A percentile compares a stretch with the other conserved stretches of the same genome.
phyloP scores from a whole-genome alignment of 495 filamentous ascomycete genomes.

The Neurospora cerealis region DNA sequence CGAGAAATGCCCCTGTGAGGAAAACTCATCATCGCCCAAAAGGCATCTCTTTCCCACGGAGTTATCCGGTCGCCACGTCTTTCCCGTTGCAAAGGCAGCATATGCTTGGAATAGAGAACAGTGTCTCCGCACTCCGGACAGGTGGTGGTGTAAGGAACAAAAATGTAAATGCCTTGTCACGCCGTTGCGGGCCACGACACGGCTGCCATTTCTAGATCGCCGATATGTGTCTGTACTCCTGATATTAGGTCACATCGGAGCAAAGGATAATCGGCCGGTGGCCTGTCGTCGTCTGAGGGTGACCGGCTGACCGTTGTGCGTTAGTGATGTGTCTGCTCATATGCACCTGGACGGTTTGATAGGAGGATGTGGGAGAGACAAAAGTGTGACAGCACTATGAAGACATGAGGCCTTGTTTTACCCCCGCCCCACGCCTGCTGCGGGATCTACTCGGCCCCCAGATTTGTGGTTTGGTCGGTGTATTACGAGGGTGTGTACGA shows the following conservation, averaged over 20 bases:
- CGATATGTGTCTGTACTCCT: not conserved
- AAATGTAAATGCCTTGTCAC: not conserved
- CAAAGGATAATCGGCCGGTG: not conserved
- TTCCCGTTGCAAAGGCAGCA: not conserved
- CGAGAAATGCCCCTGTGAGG: not conserved
- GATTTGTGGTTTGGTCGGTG: not conserved
- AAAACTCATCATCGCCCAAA: not conserved
- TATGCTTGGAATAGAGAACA: not conserved
- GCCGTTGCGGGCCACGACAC: not conserved
- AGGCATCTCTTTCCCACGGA: not conserved
- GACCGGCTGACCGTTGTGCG: not conserved
- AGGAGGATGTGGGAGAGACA: not conserved
- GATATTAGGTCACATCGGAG: not conserved
- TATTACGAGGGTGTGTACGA: not conserved
- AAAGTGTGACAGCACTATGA: not conserved
- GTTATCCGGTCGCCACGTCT: not conserved
- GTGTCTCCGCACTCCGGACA: not conserved
- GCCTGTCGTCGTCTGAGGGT: not conserved
- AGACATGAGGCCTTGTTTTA: not conserved
- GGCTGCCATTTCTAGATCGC: not conserved
- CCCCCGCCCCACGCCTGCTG: not conserved
- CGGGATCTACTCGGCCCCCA: not conserved
- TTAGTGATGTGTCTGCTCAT: not conserved
- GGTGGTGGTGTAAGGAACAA: not conserved
- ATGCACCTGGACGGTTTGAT: not conserved